Conservation (phyloP, 768 basidiomycete species). For the Amylocystis lapponica region DNA sequence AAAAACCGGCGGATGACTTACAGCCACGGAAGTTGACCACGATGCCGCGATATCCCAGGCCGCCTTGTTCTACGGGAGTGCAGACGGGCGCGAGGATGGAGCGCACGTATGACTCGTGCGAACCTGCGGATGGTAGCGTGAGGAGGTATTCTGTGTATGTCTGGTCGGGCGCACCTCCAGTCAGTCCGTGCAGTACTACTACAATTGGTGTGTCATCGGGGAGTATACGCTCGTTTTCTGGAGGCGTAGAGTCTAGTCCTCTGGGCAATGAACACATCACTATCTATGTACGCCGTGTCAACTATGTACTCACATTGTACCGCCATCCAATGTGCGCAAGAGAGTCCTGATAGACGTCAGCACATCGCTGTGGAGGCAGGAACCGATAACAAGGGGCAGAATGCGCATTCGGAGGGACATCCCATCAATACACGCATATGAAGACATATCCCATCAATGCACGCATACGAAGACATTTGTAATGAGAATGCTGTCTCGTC, state of each 20-base stretch:
- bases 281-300: not conserved
- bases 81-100: conserved; percentile 73
- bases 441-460: no score
- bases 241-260: conserved; percentile 60
- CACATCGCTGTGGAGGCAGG: no score
- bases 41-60: conserved; percentile 83
- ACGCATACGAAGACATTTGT: no score
- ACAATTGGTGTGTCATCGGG: conserved; percentile 44
- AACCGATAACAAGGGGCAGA: no score
- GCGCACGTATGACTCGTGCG: conserved; percentile 89
- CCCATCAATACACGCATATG: no score
- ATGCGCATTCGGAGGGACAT: no score
- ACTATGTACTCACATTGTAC: conserved; percentile 46
- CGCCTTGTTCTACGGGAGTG: conserved; percentile 66
- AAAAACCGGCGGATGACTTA: conserved; percentile 38
- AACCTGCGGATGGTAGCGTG: no score
- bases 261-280: conserved; percentile 25
- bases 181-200: conserved; percentile 46
- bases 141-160: no score
- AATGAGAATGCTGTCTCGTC: no score
- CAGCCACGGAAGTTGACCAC: conserved; percentile 94
- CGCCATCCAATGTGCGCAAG: conserved; percentile 54
- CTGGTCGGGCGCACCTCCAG: conserved; percentile 31
- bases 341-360: conserved; percentile 35
- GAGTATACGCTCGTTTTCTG: conserved; percentile 20